phyloP scores from a whole-genome alignment of 139 green algal genomes.

The Chlorella sorokiniana region DNA sequence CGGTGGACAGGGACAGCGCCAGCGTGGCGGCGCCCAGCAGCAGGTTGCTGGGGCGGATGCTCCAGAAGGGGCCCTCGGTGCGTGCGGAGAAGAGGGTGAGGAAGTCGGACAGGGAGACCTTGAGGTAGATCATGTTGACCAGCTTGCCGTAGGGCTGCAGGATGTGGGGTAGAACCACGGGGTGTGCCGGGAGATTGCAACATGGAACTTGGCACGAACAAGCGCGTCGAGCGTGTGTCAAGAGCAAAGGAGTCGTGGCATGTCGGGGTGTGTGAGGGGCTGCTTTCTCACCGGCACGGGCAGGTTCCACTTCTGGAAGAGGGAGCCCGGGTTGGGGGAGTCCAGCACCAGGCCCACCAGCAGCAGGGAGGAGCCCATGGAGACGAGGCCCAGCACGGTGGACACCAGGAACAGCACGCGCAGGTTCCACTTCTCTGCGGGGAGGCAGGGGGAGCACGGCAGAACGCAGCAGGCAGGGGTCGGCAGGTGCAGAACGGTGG shows the following conservation, averaged over 20 bases:
- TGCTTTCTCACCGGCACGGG: constrained; percentile 26
- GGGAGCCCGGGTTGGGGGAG: constrained; percentile 48
- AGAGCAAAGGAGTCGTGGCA: no score
- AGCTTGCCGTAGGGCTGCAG: constrained; percentile 67
- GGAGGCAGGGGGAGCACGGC: neutral
- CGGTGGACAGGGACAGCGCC: constrained; percentile 70
- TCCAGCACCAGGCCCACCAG: constrained; percentile 75
- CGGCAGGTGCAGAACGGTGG: neutral
- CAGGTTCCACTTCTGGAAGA: constrained; percentile 55
- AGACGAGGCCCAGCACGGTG: constrained; percentile 71
- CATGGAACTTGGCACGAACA: no score
- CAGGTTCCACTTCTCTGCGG: constrained; percentile 36
- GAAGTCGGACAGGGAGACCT: constrained; percentile 87
- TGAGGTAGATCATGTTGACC: constrained; percentile 84
- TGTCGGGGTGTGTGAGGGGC: neutral
- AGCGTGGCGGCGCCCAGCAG: constrained; percentile 51
- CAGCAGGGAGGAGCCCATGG: constrained; percentile 76
- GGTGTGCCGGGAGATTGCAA: no score
- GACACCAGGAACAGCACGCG: constrained; percentile 70
- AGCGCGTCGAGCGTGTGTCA: no score
- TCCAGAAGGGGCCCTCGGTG: constrained; percentile 79
- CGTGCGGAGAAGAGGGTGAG: constrained; percentile 84
- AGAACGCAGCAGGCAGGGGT: neutral
- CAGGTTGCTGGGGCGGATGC: constrained; percentile 39
- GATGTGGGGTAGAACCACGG: neutral